Conservation (phyloP, 2,329 filamentous ascomycete species). For the Xylaria sp. region DNA sequence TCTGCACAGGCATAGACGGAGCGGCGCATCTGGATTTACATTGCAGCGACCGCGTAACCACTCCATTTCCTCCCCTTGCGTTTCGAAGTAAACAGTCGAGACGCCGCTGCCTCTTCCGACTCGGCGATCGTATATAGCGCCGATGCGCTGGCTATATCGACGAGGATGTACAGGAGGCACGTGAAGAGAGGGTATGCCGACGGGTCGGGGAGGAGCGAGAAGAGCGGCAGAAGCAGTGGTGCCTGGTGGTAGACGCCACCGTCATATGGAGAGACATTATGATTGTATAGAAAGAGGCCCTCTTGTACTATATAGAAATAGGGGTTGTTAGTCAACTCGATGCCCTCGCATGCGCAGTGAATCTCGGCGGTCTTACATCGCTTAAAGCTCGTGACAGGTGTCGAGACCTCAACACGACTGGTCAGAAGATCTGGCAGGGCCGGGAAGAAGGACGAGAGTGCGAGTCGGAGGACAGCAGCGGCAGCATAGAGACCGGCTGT, state of each 20-base stretch:
- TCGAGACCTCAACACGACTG: conserved; percentile 91
- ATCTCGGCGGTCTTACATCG: conserved; percentile 58
- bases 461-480: conserved; percentile 71
- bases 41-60: conserved; percentile 69
- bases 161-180: conserved; percentile 69
- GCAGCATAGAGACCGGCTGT: conserved; percentile 64
- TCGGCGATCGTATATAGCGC: conserved; percentile 74
- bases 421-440: conserved; percentile 78
- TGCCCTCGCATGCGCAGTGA: background rate
- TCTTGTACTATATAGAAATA: conserved; percentile 67
- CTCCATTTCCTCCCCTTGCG: conserved; percentile 70
- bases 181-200: conserved; percentile 65
- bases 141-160: conserved; percentile 78
- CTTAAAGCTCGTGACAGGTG: conserved; percentile 96
- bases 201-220: conserved; percentile 76
- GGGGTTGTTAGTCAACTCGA: background rate
- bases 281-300: conserved; percentile 89
- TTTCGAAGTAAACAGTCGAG: conserved; percentile 71
- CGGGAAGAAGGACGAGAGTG: conserved; percentile 77
- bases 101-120: conserved; percentile 70
- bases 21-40: conserved; percentile 46
- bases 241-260: conserved; percentile 81
- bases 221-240: conserved; percentile 83
- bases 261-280: conserved; percentile 95
- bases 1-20: background rate